phyloP scores from a whole-genome alignment of 2,329 filamentous ascomycete species.

The Fusarium pseudocircinatum region DNA sequence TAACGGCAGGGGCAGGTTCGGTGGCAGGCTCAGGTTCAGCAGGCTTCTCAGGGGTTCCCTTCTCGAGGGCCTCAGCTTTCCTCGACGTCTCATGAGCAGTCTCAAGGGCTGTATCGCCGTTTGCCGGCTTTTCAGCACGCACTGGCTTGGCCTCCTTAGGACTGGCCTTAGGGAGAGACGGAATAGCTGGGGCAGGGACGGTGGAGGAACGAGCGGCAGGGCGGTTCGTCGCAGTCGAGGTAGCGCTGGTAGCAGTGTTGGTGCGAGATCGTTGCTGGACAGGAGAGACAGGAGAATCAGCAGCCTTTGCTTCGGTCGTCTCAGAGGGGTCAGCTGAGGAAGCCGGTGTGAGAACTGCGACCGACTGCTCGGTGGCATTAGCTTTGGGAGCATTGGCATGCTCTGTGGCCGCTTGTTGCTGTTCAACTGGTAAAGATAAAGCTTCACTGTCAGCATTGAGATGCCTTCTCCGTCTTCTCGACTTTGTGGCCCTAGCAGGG shows the following conservation, averaged over 20 bases:
- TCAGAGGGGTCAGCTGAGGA: slow-evolving; percentile 29
- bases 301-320: slow-evolving; percentile 41
- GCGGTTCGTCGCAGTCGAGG: slow-evolving; percentile 43
- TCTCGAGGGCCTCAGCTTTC: slow-evolving; percentile 30
- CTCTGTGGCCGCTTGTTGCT: slow-evolving; percentile 48
- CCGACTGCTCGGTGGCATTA: slow-evolving; percentile 23
- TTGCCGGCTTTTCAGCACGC: slow-evolving; percentile 39
- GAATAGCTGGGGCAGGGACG: slow-evolving; percentile 57
- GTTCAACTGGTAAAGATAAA: slow-evolving; percentile 56
- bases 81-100: slow-evolving; percentile 13
- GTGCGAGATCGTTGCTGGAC: slow-evolving; percentile 40
- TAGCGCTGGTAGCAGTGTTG: slow-evolving; percentile 37
- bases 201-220: slow-evolving; percentile 47
- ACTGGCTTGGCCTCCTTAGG: slow-evolving; percentile 45
- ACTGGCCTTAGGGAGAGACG: slow-evolving; percentile 55
- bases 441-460: slow-evolving; percentile 49
- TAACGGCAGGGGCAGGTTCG: slow-evolving; percentile 38
- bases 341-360: slow-evolving; percentile 24
- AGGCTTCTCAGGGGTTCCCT: slow-evolving; percentile 36
- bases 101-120: slow-evolving; percentile 32
- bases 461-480: slow-evolving; percentile 56
- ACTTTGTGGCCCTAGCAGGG: slow-evolving; percentile 52
- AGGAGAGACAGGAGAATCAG: slow-evolving; percentile 48
- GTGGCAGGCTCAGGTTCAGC: slow-evolving; percentile 36
- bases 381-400: slow-evolving; percentile 33